Evolutionary conservation across 371 early-diverging fungal genomes (phyloP).

Genomic region (Cokeromyces recurvatus): DNA sequence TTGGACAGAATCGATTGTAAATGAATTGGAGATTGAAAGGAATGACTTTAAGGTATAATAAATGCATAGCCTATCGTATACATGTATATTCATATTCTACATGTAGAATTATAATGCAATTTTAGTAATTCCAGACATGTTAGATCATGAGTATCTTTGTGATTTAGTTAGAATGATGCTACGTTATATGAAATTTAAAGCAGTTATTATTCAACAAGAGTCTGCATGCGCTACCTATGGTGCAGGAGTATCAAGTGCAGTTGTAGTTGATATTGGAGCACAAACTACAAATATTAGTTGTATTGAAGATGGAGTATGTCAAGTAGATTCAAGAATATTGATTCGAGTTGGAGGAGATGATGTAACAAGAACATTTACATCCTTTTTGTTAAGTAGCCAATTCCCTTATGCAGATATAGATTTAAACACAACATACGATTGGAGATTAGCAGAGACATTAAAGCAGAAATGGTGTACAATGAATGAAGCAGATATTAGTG

Average conservation of each 20-base stretch:
- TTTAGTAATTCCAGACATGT: constrained; percentile 77
- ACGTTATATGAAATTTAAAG: constrained; percentile 71
- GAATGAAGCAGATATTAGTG: constrained; percentile 78
- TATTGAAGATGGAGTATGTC: constrained; percentile 82
- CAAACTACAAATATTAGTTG: constrained; percentile 80
- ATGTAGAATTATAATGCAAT: constrained; percentile 61
- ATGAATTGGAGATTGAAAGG: constrained; percentile 66
- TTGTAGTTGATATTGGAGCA: constrained; percentile 90
- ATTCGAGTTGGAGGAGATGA: constrained; percentile 80
- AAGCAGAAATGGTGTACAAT: constrained; percentile 81
- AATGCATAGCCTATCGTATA: not conserved
- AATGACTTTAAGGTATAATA: constrained; percentile 51
- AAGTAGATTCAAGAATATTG: constrained; percentile 56
- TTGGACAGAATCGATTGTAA: constrained; percentile 67
- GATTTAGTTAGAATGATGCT: constrained; percentile 67
- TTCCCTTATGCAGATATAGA: constrained; percentile 77
- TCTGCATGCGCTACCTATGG: constrained; percentile 83
- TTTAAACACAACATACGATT: constrained; percentile 60
- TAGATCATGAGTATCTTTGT: constrained; percentile 56
- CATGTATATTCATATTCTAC: no score
- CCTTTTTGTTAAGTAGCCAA: constrained; percentile 55
- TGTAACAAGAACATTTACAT: constrained; percentile 69
- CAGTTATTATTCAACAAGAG: constrained; percentile 74
- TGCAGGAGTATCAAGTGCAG: constrained; percentile 82
- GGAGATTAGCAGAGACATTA: constrained; percentile 65